A percentile compares a stretch with the other conserved stretches of the same genome.
Conservation (phyloP, 1,139 yeast genomes). For the Saccharomyces hybrid region DNA sequence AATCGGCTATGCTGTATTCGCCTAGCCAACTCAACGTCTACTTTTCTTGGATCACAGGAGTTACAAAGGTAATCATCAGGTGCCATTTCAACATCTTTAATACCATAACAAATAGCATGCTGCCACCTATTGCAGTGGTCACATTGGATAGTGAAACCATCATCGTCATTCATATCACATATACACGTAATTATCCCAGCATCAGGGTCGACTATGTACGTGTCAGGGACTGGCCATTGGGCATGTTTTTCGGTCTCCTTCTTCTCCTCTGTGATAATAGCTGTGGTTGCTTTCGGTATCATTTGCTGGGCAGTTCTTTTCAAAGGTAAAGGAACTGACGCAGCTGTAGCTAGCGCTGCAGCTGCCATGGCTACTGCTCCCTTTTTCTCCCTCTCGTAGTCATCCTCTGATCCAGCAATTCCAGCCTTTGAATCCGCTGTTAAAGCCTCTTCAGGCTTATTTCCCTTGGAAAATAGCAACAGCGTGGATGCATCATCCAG, state of each 20-base stretch:
- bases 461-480: slow-evolving; percentile 52
- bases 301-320: slow-evolving; percentile 5
- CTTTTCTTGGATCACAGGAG: slow-evolving; percentile 61
- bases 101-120: slow-evolving; percentile 84
- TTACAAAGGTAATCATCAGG: slow-evolving; percentile 84
- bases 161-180: slow-evolving; percentile 85
- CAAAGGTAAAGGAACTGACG: slow-evolving; percentile 24
- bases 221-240: slow-evolving; percentile 29
- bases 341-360: slow-evolving; percentile 26
- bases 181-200: slow-evolving; percentile 84
- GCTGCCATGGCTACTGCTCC: slow-evolving; percentile 21
- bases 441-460: background rate
- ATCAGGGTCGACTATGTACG: slow-evolving; percentile 66
- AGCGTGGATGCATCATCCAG: slow-evolving; percentile 60
- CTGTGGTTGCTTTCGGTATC: background rate
- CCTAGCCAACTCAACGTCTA: slow-evolving; percentile 46
- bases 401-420: slow-evolving; percentile 1
- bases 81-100: slow-evolving; percentile 59
- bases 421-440: background rate
- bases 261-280: slow-evolving; percentile 10
- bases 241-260: slow-evolving; percentile 6
- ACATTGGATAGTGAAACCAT: slow-evolving; percentile 91
- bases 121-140: slow-evolving; percentile 92
- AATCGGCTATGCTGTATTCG: slow-evolving; percentile 40
- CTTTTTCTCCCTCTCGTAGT: slow-evolving; percentile 1